Evolutionary conservation across 2,329 filamentous ascomycete species (phyloP), one percentile per base, ranked within the genome.

Genomic region (Calonectria multiphialidica): DNA sequence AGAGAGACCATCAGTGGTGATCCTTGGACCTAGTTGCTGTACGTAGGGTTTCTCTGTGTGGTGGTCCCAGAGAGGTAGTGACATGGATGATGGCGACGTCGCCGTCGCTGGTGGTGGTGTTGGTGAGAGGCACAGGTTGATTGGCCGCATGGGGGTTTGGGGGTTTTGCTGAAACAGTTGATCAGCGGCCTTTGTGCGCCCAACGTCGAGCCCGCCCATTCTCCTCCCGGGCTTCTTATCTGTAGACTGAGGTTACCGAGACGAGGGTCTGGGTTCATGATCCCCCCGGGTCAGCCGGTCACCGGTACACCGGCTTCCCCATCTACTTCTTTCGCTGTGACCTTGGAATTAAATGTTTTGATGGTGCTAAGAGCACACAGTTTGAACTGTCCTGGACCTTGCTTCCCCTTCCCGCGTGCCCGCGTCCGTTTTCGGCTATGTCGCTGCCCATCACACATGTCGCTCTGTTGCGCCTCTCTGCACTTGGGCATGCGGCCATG

Each of bases 311-410:
- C 68, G 68, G 40, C 35, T 42, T 59, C 61, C 13, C 21, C 49
- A 40, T 57, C 28, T 53, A 42, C 25, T 40, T 65, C 33, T 45
- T 33, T 49, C 44, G 33, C 10, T 49, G 13, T 13, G 30, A 42
- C 23, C 13, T 37, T 55, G 57, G 37, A 42, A 42, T 62, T 45
- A 33, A 45, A 33, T 15, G 28, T 13, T 53, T 15, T 45, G 37
- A 28, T 28, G 18, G 57, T 44, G 28, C 9, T 21, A 59, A 45
- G 40, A 44, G 44, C 23, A 66, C 33, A 37, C 28, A 37, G 28
- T 50, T 66, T 30, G n/a, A 59, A 59, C 53, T 12, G 65, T 62
- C 62, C 68, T 45, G 44, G 63, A 62, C 68, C 63, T 47, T 63
- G 68, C 40, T 50, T 50, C 63, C 53, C 68, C 35, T 50, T 42